Base-by-base conservation (phyloP, 176 grass and related monocot genomes). In the Phoenix roebelenii region DNA sequence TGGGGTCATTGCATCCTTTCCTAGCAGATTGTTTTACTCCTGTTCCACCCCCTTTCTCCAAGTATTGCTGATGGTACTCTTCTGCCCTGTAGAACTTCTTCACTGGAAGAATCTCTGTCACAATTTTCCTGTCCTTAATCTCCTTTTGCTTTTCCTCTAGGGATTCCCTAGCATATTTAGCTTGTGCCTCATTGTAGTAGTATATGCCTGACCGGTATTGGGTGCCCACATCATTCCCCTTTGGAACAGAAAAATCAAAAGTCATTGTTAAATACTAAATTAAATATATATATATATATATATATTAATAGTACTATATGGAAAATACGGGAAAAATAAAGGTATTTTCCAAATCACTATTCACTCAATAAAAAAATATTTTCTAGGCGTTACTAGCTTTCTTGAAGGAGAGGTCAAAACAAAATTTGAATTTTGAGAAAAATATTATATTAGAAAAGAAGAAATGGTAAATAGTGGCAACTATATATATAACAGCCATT, bases 171-270 rank as follows among this genome's bases (percentile, higher is more conserved):
- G 92, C 87, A 25, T 60, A 7, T 70, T 17, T 68, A 61, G 82
- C 81, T 75, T 97, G 92, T 62, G 85, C 87, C 57, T 80, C 66
- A 24, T 61, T 91, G 65, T 97, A 97, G 81, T 85, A 91, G 72
- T 97, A 97, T 78, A 91, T 97, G 55, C 92, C 92, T 15, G 92
- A 97, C 15, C 92, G 70, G 77, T 97, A 97, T 57, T 97, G 92
- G n/a, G 84, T 88, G 35, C 92, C 87, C 9, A 85, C 78, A 75
- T 97, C 87, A 44, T 82, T 80, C 75, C 87, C 92, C 92, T 89
- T 66, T 15, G 53, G 23, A 61, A 22, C 7, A 54, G 16, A 44
- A 16, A 15, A 53, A 60, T 19, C 51, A 35, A 23, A 32, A 24
- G 7, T 14, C 35, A 44, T 44, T 44, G 35, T 14, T 12, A 44